Evolutionary conservation across 1,139 yeast species (phyloP).

Genomic region (Pichiaceae sp.): DNA sequence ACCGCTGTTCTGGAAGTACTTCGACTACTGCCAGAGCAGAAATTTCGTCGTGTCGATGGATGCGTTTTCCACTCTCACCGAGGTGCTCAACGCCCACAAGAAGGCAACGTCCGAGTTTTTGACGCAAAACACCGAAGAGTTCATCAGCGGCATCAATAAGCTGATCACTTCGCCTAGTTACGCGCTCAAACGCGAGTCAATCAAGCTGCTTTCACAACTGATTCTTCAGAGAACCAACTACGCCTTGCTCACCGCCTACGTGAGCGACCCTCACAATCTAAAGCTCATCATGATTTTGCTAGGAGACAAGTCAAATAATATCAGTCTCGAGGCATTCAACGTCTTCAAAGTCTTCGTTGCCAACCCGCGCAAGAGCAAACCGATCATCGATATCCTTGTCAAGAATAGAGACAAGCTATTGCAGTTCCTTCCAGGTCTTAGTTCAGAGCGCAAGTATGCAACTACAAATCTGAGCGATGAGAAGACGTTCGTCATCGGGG

Average conservation of each 20-base stretch:
- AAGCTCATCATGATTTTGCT: conserved; percentile 79
- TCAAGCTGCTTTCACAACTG: conserved; percentile 66
- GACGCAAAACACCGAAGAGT: conserved; percentile 40
- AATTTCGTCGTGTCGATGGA: conserved; percentile 89
- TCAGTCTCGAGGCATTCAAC: conserved; percentile 87
- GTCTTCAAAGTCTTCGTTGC: conserved; percentile 91
- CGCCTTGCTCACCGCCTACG: conserved; percentile 64
- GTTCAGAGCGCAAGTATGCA: conserved; percentile 54
- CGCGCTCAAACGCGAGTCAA: conserved; percentile 87
- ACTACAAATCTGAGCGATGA: conserved; percentile 43
- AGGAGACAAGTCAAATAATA: conserved; percentile 81
- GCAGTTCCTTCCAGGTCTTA: conserved; percentile 60
- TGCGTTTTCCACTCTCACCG: conserved; percentile 70
- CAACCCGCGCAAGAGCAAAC: conserved; percentile 81
- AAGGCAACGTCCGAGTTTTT: conserved; percentile 65
- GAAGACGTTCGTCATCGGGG: conserved; percentile 68
- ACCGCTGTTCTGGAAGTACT: conserved; percentile 71
- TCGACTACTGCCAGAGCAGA: conserved; percentile 65
- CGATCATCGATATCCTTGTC: conserved; percentile 68
- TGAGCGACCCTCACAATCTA: conserved; percentile 72
- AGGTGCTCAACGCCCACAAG: conserved; percentile 62
- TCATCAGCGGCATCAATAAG: conserved; percentile 55
- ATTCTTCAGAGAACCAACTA: conserved; percentile 72
- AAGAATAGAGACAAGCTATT: conserved; percentile 76
- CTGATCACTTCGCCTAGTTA: conserved; percentile 72